Conservation (phyloP, 2,329 filamentous ascomycete species). For the Neonectria ditissima region DNA sequence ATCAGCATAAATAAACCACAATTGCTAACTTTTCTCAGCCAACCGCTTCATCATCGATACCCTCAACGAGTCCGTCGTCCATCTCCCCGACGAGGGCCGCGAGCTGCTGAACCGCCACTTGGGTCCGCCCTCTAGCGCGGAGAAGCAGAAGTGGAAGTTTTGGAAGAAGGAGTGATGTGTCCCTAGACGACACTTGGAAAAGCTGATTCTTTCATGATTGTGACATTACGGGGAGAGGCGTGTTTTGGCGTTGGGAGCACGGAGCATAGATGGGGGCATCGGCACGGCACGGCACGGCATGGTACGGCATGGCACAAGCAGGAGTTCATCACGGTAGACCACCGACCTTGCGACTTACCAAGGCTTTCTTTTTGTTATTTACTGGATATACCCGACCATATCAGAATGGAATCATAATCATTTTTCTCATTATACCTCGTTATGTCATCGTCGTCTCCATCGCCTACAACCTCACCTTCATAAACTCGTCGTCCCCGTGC, state of each 20-base stretch:
- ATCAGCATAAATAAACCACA: background rate
- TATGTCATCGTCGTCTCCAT: no score
- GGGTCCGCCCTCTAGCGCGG: constrained; percentile 27
- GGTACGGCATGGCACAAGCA: background rate
- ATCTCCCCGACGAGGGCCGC: constrained; percentile 53
- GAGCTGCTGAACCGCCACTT: constrained; percentile 50
- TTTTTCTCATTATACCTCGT: constrained; percentile 1
- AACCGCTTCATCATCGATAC: constrained; percentile 57
- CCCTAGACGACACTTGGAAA: background rate
- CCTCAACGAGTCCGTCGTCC: constrained; percentile 52
- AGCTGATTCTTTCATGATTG: background rate
- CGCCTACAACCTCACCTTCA: constrained; percentile 43
- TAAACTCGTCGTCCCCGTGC: constrained; percentile 55
- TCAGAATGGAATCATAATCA: constrained; percentile 18
- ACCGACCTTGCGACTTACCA: constrained; percentile 4
- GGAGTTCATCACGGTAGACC: constrained; percentile 16
- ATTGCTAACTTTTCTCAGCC: constrained; percentile 39
- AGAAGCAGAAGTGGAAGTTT: constrained; percentile 45
- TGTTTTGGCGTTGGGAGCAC: constrained; percentile 5
- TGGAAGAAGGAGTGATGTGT: constrained; percentile 44
- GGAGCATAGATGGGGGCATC: constrained; percentile 18
- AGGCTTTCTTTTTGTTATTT: background rate
- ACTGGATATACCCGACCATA: constrained; percentile 22
- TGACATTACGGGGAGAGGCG: background rate
- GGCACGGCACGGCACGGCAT: background rate